Percentiles rank a stretch among this genome's conserved stretches.
phyloP scores from a whole-genome alignment of 169 alveolate genomes.

The Miamiensis avidus region DNA sequence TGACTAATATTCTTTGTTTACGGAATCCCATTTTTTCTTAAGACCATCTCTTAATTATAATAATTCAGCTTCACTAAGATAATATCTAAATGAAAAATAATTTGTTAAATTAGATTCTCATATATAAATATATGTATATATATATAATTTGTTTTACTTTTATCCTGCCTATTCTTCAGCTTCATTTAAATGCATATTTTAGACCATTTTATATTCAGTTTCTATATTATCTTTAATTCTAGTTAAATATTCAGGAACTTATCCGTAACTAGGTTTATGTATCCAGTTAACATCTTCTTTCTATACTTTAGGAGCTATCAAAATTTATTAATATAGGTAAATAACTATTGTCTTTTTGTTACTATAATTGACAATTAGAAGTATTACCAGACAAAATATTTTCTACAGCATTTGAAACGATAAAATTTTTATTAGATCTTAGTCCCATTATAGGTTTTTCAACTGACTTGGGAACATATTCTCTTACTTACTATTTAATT shows the following conservation, averaged over 20 bases:
- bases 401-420: constrained; percentile 90
- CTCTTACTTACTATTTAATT: constrained; percentile 43
- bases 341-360: neutral
- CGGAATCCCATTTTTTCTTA: constrained; percentile 88
- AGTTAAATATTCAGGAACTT: constrained; percentile 78
- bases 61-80: constrained; percentile 73
- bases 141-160: constrained; percentile 10
- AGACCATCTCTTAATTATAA: constrained; percentile 79
- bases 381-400: constrained; percentile 59
- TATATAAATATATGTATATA: no score
- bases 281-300: constrained; percentile 60
- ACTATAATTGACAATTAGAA: neutral
- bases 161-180: constrained; percentile 47
- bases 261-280: constrained; percentile 80
- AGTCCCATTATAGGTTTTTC: constrained; percentile 88
- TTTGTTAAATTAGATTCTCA: neutral
- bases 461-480: constrained; percentile 77
- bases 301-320: constrained; percentile 68
- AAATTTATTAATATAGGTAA: neutral
- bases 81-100: constrained; percentile 26
- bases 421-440: constrained; percentile 82
- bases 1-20: constrained; percentile 75
- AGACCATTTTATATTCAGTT: constrained; percentile 71
- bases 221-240: constrained; percentile 76
- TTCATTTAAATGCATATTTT: constrained; percentile 65